phyloP scores from a whole-genome alignment of 495 filamentous ascomycete genomes.

The Penicillium odoratum region DNA sequence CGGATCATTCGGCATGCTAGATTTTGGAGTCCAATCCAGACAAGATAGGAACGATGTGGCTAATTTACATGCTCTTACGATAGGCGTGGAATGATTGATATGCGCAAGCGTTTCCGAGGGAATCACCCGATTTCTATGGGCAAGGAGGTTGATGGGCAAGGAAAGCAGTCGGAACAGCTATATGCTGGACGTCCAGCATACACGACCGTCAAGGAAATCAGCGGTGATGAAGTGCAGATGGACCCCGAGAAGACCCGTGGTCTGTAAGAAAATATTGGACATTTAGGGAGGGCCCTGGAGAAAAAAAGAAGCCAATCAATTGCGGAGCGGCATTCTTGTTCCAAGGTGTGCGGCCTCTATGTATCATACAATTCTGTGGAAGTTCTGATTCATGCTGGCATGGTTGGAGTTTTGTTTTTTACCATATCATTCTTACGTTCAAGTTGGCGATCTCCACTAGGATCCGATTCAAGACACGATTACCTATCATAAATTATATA shows the following conservation, averaged over 20 bases:
- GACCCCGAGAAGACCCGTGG: constrained; percentile 52
- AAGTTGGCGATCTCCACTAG: constrained; percentile 11
- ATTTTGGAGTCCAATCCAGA: background rate
- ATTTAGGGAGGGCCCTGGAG: background rate
- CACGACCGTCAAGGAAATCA: constrained; percentile 50
- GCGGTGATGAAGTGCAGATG: constrained; percentile 50
- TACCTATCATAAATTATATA: background rate
- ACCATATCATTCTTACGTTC: constrained; percentile 2
- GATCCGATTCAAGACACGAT: background rate
- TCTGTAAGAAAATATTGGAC: constrained; percentile 25
- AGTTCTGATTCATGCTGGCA: constrained; percentile 29
- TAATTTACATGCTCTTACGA: constrained; percentile 13
- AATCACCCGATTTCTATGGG: constrained; percentile 77
- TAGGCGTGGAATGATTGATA: constrained; percentile 88
- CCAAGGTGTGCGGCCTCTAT: constrained; percentile 2
- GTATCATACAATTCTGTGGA: constrained; percentile 10
- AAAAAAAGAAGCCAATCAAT: background rate
- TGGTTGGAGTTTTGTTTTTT: constrained; percentile 27
- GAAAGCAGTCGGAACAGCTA: constrained; percentile 54
- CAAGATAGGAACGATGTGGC: background rate
- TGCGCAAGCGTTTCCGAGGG: constrained; percentile 98
- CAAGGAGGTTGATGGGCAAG: constrained; percentile 54
- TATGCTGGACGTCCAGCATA: constrained; percentile 80
- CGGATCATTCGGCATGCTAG: constrained; percentile 12
- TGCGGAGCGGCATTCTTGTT: background rate